Percentiles rank a stretch among this genome's conserved stretches.
Evolutionary conservation across 768 basidiomycete species (phyloP).

Genomic region (Brasilioporus rufonigricans): DNA sequence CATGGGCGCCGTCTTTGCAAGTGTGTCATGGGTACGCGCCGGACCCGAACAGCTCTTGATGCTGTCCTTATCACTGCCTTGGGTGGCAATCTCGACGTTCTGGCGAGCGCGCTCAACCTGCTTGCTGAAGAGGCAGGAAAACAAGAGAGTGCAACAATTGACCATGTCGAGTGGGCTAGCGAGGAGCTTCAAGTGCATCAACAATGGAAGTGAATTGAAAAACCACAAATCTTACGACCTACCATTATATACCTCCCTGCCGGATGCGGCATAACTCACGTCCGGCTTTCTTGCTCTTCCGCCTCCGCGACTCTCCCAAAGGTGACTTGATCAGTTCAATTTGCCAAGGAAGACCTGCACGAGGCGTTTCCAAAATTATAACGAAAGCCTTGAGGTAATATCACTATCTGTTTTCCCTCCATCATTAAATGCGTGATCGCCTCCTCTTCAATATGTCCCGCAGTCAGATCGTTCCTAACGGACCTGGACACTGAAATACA

Average conservation of each 20-base stretch:
- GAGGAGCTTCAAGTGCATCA: slow-evolving; percentile 26
- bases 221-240: slow-evolving; percentile 7
- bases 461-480: slow-evolving; percentile 30
- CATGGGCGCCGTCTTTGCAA: slow-evolving; percentile 24
- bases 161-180: slow-evolving; percentile 26
- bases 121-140: slow-evolving; percentile 23
- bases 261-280: slow-evolving; percentile 13
- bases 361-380: slow-evolving; percentile 29
- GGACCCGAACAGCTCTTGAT: slow-evolving; percentile 36
- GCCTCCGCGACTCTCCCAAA: slow-evolving; percentile 14
- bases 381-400: slow-evolving; percentile 32
- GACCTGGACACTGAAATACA: slow-evolving; percentile 17
- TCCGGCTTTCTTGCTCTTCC: slow-evolving; percentile 17
- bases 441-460: slow-evolving; percentile 24
- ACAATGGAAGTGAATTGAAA: slow-evolving; percentile 10
- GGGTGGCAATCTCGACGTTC: slow-evolving; percentile 19
- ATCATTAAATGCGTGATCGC: slow-evolving; percentile 34
- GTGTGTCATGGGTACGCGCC: slow-evolving; percentile 26
- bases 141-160: slow-evolving; percentile 19
- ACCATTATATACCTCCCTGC: slow-evolving; percentile 23
- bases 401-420: slow-evolving; percentile 25
- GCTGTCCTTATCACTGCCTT: slow-evolving; percentile 23
- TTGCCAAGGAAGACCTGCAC: slow-evolving; percentile 20
- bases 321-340: slow-evolving; percentile 17
- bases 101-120: slow-evolving; percentile 19